A percentile compares a stretch with the other conserved stretches of the same genome.
phyloP scores from a whole-genome alignment of 805 yeast genomes.

The Barnettozyma botsteinii region DNA sequence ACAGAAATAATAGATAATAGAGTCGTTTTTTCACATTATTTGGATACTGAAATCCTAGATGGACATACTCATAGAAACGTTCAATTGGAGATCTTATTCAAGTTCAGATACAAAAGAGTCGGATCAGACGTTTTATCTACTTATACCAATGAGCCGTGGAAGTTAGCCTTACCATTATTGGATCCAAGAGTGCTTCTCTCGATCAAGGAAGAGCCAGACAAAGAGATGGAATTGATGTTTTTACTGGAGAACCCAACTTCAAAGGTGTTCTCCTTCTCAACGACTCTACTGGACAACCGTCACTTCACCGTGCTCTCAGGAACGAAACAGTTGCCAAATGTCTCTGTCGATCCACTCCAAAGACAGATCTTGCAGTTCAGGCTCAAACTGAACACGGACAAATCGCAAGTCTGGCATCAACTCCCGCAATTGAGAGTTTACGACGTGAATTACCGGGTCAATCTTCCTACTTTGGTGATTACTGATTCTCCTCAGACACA shows the following conservation, averaged over 20 bases:
- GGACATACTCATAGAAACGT: slow-evolving; percentile 36
- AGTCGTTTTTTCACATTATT: slow-evolving; percentile 14
- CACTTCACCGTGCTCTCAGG: slow-evolving; percentile 32
- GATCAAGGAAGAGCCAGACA: slow-evolving; percentile 17
- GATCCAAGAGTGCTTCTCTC: slow-evolving; percentile 63
- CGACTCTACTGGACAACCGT: slow-evolving; percentile 35
- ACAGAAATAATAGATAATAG: slow-evolving; percentile 6
- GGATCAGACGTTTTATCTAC: slow-evolving; percentile 22
- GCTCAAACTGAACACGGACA: slow-evolving; percentile 14
- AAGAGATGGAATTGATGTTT: slow-evolving; percentile 35
- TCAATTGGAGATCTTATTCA: slow-evolving; percentile 23
- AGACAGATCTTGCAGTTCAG: slow-evolving; percentile 38
- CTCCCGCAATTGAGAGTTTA: slow-evolving; percentile 61
- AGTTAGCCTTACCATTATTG: slow-evolving; percentile 51
- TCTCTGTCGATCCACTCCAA: slow-evolving; percentile 53
- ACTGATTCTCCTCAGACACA: slow-evolving; percentile 22
- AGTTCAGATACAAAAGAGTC: slow-evolving; percentile 32
- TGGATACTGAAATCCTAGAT: slow-evolving; percentile 32
- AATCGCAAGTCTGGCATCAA: slow-evolving; percentile 23
- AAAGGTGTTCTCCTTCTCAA: slow-evolving; percentile 56
- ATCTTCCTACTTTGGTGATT: slow-evolving; percentile 46
- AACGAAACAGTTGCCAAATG: slow-evolving; percentile 21
- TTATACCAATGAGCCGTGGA: slow-evolving; percentile 38
- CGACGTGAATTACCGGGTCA: slow-evolving; percentile 64
- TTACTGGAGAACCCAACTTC: slow-evolving; percentile 73